These are phyloP conservation scores for Chrysoporthe austroafricana DNA, from an alignment of 2,329 filamentous ascomycete species.

Conservation along the genomic window DNA sequence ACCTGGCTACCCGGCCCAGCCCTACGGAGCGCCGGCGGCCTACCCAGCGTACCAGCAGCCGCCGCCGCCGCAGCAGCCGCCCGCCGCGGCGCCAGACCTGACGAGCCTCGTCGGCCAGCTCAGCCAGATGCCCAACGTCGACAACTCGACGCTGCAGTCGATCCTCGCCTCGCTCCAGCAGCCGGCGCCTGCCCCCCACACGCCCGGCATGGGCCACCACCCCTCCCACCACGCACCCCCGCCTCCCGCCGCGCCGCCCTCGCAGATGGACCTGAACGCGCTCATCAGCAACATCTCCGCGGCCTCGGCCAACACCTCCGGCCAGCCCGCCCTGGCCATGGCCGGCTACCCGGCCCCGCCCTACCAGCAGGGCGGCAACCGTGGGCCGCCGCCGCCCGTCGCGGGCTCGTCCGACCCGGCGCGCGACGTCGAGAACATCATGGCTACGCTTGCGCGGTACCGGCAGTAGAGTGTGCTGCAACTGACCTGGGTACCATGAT, in stretches of 20 bases:
- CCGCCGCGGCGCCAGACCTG: constrained; percentile 51
- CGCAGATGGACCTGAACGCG: constrained; percentile 51
- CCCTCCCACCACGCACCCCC: constrained; percentile 15
- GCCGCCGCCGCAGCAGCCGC: constrained; percentile 36
- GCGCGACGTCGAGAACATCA: constrained; percentile 71
- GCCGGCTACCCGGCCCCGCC: constrained; percentile 37
- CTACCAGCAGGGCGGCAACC: constrained; percentile 32
- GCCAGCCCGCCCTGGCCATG: constrained; percentile 19
- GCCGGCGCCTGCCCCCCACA: constrained; percentile 24
- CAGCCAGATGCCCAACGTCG: constrained; percentile 68
- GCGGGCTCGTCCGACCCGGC: constrained; percentile 42
- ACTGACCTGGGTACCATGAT: no score
- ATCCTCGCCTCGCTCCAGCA: constrained; percentile 63
- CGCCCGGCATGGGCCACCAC: constrained; percentile 5
- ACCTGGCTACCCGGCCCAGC: constrained; percentile 37
- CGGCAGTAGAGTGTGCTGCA: constrained; percentile 49
- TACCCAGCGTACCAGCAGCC: constrained; percentile 39
- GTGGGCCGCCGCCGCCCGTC: constrained; percentile 34
- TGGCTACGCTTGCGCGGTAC: constrained; percentile 71
- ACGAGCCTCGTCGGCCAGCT: constrained; percentile 65
- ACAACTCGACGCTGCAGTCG: constrained; percentile 71
- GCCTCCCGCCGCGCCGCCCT: constrained; percentile 31
- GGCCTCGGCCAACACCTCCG: constrained; percentile 10
- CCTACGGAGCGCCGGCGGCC: constrained; percentile 31
- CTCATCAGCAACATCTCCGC: constrained; percentile 46